Evolutionary conservation across 2,329 filamentous ascomycete species (phyloP), one percentile per base, ranked within the genome.

Genomic region (Trichoderma lentiforme): DNA sequence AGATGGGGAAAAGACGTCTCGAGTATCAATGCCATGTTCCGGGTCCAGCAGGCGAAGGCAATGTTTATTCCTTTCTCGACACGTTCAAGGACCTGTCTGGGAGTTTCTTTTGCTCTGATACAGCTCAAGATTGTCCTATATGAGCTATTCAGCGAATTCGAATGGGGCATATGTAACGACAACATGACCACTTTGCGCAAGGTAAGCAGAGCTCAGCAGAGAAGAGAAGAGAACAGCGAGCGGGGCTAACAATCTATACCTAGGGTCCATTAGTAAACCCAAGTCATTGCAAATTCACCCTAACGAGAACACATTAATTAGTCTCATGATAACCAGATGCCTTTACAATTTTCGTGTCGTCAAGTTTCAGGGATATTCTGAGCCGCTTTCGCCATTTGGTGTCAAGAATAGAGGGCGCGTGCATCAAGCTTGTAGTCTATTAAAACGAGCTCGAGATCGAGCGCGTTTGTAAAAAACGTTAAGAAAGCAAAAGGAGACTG

Each of bases 231-330:
- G 18, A 4, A 11, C n/a, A 15, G 8, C n/a, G 15, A 4, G 15
- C 15, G 7, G 1, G 11, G 43, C 43, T 47, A 47, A 47, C 43
- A n/a, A 11, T 21, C 43, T 3, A n/a, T 3, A 32, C 9, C 32
- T 32, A 47, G 18, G 43, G 43, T 6, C 18, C 43, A 0, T n/a
- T 47, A 5, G 18, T 18, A 12, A 51, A 8, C 4, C 43, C 43
- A 21, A 51, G 0, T 21, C 43, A 21, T 8, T 51, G 43, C n/a
- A 51, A 3, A 51, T 51, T 51, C 3, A 51, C n/a, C 2, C n/a
- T 21, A 1, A 51, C 4, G n/a, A 51, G 43, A 51, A 6, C 0
- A 3, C n/a, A n/a, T 3, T 2, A 21, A 11, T 0, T 4, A 6
- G 9, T 51, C 9, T 0, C 9, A 21, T 51, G n/a, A 51, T 6